Base-by-base conservation (phyloP, 148 eudicot species). In the Camellia granthamiana region DNA sequence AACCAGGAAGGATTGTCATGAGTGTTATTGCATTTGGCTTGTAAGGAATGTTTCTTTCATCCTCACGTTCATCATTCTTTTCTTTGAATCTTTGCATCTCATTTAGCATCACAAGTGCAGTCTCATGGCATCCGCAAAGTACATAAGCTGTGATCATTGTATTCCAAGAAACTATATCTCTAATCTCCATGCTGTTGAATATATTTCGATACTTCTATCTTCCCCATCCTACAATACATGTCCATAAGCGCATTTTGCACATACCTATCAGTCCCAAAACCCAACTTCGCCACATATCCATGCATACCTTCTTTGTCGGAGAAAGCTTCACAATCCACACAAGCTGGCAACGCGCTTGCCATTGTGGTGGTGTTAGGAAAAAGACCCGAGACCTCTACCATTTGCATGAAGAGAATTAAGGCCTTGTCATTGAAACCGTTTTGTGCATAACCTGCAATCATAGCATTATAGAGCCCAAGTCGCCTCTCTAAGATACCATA, bases 61-160 rank as follows among this genome's bases (percentile, higher is more conserved):
- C 74, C n/a, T 72, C 81, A 75, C 66, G 47, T 38, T 72, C 84
- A 14, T 83, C 69, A 11, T 85, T 84, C 18, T 6, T 65, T 76
- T 5, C 79, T 69, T 23, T 42, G 42, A 77, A 55, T 81, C 59
- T 79, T 76, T 94, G 97, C 94, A 92, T 91, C 75, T 88, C 81
- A 77, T 81, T 90, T 54, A 94, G 85, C 86, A 92, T 49, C 54
- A 78, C 77, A 62, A 94, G 89, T 77, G 97, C 97, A 5, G 90
- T 86, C 77, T 85, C 91, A 46, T 90, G 88, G 83, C 78, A 85
- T 65, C 89, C 94, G 84, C 90, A 89, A 79, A 91, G 84, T 14
- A 94, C 97, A 78, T 79, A 94, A 46, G 97, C 94, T 43, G 98
- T 92, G 44, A 94, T 92, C 89, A 94, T 86, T 5, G 98, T 91